A percentile compares a stretch with the other conserved stretches of the same genome.
Conservation (phyloP, 352 stramenopile genomes). For the Pythium rhizo-oryzae region DNA sequence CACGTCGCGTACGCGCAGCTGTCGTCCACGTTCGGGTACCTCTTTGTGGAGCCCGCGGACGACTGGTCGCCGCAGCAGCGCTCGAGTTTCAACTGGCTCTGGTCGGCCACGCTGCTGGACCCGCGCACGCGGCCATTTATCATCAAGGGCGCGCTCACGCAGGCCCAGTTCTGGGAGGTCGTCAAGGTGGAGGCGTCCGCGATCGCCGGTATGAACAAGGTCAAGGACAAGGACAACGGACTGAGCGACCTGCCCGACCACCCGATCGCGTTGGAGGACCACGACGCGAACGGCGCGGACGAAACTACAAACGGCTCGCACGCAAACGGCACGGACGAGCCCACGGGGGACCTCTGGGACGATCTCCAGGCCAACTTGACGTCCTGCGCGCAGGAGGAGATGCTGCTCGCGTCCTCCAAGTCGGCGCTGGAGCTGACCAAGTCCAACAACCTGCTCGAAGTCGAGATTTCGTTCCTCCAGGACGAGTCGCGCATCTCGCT, state of each 20-base stretch:
- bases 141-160: conserved; percentile 64
- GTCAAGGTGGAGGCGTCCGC: conserved; percentile 61
- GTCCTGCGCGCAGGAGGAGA: conserved; percentile 72
- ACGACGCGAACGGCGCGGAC: conserved; percentile 25
- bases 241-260: conserved; percentile 42
- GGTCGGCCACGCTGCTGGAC: conserved; percentile 71
- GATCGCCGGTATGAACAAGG: conserved; percentile 51
- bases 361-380: conserved; percentile 75
- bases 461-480: conserved; percentile 81
- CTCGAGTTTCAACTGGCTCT: conserved; percentile 66
- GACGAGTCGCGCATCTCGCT: conserved; percentile 64
- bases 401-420: conserved; percentile 71
- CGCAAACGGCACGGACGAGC: conserved; percentile 25
- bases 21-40: conserved; percentile 54
- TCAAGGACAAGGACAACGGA: conserved; percentile 49
- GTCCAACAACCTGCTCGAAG: conserved; percentile 75
- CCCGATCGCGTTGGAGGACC: conserved; percentile 38
- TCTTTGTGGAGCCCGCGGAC: conserved; percentile 49
- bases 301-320: not conserved
- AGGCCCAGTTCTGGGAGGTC: conserved; percentile 69
- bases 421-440: conserved; percentile 67
- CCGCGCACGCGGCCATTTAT: conserved; percentile 77
- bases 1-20: conserved; percentile 59
- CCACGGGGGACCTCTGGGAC: conserved; percentile 66
- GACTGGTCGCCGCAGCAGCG: conserved; percentile 48